Percentiles rank a stretch among this genome's conserved stretches.
Evolutionary conservation across 345 rosid genomes (phyloP).

Genomic region (Murraya paniculata): DNA sequence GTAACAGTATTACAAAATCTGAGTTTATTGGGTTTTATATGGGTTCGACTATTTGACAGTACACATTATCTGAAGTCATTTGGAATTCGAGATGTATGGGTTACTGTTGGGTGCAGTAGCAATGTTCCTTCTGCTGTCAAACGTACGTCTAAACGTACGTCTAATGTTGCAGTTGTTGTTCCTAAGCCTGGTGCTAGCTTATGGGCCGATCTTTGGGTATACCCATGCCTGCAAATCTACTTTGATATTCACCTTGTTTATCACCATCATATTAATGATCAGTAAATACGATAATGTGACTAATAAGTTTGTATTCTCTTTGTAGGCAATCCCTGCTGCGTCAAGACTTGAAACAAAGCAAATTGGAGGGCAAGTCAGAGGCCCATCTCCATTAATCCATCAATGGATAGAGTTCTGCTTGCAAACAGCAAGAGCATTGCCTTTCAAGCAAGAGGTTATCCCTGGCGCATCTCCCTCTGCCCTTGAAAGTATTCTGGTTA

Average conservation of each 20-base stretch:
- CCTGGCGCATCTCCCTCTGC: conserved; percentile 74
- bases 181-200: conserved; percentile 92
- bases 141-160: no score
- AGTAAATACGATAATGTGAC: not conserved
- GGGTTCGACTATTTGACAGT: no score
- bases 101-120: no score
- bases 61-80: no score
- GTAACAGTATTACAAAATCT: no score
- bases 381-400: conserved; percentile 80
- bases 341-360: conserved; percentile 42
- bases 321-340: conserved; percentile 70
- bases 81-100: no score
- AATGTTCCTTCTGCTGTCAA: conserved; percentile 29
- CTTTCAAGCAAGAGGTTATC: conserved; percentile 69
- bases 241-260: not conserved
- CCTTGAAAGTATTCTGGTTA: conserved; percentile 32
- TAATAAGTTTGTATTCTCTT: conserved; percentile 5
- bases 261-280: not conserved
- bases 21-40: no score
- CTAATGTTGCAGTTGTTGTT: conserved; percentile 76
- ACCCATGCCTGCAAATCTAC: not conserved
- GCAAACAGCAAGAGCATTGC: conserved; percentile 78
- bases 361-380: conserved; percentile 75
- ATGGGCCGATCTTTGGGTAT: conserved; percentile 97
- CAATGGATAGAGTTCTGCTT: conserved; percentile 95